These are phyloP conservation scores for Trichoderma citrinoviride DNA, from an alignment of 2,329 filamentous ascomycete species.

Conservation along the genomic window DNA sequence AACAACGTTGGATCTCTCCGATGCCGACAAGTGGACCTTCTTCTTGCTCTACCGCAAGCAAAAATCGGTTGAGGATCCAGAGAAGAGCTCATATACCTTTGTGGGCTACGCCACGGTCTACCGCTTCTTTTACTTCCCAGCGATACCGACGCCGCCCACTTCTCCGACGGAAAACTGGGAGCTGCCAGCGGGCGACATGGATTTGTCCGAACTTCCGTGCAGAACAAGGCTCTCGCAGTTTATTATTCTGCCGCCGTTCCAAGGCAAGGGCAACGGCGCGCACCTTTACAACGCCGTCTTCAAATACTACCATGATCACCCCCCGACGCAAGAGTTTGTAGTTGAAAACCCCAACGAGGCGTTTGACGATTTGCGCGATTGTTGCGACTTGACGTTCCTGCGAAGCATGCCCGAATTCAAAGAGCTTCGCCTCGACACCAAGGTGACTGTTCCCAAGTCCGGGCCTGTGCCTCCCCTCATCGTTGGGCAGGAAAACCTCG, in stretches of 20 bases:
- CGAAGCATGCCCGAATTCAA: conserved; percentile 58
- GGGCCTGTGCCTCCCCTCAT: conserved; percentile 51
- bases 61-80: conserved; percentile 38
- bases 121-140: conserved; percentile 69
- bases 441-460: conserved; percentile 47
- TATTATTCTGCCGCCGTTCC: conserved; percentile 83
- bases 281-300: conserved; percentile 81
- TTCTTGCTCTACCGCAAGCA: conserved; percentile 79
- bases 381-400: conserved; percentile 67
- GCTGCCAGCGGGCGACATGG: conserved; percentile 44
- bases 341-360: conserved; percentile 91
- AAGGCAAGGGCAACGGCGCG: conserved; percentile 74
- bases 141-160: conserved; percentile 44
- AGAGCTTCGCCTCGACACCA: conserved; percentile 53
- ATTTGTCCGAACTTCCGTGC: conserved; percentile 63
- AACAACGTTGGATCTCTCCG: conserved; percentile 64
- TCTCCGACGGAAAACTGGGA: conserved; percentile 44
- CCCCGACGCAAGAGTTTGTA: conserved; percentile 76
- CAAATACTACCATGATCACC: conserved; percentile 61
- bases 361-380: conserved; percentile 77
- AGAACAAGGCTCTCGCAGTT: conserved; percentile 91
- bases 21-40: conserved; percentile 84
- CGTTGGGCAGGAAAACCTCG: conserved; percentile 55
- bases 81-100: conserved; percentile 67
- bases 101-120: conserved; percentile 90